Percentiles rank a stretch among this genome's conserved stretches.
phyloP scores from a whole-genome alignment of 2,329 filamentous ascomycete species.

The Knufia petricola region DNA sequence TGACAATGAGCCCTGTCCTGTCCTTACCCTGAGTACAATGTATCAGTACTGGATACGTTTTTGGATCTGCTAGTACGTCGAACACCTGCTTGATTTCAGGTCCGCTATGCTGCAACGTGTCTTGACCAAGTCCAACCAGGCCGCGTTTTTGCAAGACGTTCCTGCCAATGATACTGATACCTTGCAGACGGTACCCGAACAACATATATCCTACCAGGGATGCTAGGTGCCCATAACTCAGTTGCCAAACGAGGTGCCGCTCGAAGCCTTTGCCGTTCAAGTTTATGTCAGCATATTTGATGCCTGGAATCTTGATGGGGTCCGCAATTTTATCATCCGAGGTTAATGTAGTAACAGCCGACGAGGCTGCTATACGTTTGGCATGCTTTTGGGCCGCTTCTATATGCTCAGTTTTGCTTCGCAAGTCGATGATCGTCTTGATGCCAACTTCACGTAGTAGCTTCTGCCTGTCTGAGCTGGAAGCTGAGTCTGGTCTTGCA shows the following conservation, averaged over 20 bases:
- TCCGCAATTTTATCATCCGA: conserved; percentile 45
- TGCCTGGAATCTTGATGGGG: conserved; percentile 52
- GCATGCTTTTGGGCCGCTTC: conserved; percentile 55
- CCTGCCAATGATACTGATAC: conserved; percentile 58
- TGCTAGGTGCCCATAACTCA: conserved; percentile 51
- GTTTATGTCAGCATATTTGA: conserved; percentile 58
- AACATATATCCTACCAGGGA: conserved; percentile 55
- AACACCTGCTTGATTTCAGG: conserved; percentile 60
- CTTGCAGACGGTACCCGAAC: conserved; percentile 57
- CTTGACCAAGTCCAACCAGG: conserved; percentile 58
- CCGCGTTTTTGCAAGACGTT: conserved; percentile 65
- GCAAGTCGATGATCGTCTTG: conserved; percentile 66
- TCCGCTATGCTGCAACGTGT: conserved; percentile 60
- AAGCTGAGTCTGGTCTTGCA: conserved; percentile 62
- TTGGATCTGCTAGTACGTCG: conserved; percentile 46
- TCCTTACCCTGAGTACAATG: conserved; percentile 91
- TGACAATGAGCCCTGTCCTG: conserved; percentile 62
- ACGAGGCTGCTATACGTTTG: conserved; percentile 29
- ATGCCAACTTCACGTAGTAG: conserved; percentile 55
- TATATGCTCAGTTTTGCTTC: conserved; percentile 69
- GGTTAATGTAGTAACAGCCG: conserved; percentile 36
- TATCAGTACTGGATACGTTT: conserved; percentile 55
- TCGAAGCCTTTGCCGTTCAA: conserved; percentile 67
- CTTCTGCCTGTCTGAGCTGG: conserved; percentile 50
- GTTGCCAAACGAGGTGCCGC: conserved; percentile 53